Evolutionary conservation across 2,329 filamentous ascomycete genomes (phyloP).

Genomic region (Aspergillus glaucus): DNA sequence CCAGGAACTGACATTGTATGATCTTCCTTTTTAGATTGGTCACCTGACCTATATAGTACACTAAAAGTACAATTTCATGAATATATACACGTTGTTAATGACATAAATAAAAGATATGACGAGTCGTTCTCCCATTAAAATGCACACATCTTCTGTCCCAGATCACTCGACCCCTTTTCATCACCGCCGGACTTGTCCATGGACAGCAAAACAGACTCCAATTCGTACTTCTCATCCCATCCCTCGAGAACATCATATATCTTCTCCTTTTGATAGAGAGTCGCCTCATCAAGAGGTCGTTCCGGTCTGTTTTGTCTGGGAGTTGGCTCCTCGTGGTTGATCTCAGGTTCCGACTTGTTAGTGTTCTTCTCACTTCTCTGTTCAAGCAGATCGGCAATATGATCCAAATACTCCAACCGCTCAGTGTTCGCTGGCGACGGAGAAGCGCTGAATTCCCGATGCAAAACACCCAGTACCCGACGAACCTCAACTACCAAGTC

Average conservation of each 20-base stretch:
- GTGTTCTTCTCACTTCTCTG: slow-evolving; percentile 18
- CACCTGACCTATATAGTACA: background rate
- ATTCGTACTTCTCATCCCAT: slow-evolving; percentile 26
- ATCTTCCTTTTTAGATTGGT: background rate
- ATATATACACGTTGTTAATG: background rate
- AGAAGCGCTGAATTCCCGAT: slow-evolving; percentile 5
- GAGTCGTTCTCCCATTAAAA: background rate
- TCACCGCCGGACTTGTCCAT: slow-evolving; percentile 6
- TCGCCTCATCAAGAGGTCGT: slow-evolving; percentile 7
- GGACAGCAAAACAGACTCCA: slow-evolving; percentile 15
- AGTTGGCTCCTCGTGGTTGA: slow-evolving; percentile 8
- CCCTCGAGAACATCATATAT: slow-evolving; percentile 11
- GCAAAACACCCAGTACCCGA: slow-evolving; percentile 16
- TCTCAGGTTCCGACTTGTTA: slow-evolving; percentile 9
- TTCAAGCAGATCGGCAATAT: slow-evolving; percentile 15
- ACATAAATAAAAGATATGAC: background rate
- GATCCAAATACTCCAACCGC: slow-evolving; percentile 15
- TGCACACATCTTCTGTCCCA: background rate
- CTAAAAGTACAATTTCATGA: background rate
- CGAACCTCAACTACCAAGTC: slow-evolving; percentile 30
- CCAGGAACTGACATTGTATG: background rate
- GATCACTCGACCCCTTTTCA: background rate
- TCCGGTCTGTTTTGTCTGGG: slow-evolving; percentile 7
- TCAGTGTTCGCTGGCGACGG: slow-evolving; percentile 1
- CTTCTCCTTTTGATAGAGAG: slow-evolving; percentile 7